A percentile compares a stretch with the other conserved stretches of the same genome.
Conservation (phyloP, 805 yeast genomes). For the Saturnispora halmiae region DNA sequence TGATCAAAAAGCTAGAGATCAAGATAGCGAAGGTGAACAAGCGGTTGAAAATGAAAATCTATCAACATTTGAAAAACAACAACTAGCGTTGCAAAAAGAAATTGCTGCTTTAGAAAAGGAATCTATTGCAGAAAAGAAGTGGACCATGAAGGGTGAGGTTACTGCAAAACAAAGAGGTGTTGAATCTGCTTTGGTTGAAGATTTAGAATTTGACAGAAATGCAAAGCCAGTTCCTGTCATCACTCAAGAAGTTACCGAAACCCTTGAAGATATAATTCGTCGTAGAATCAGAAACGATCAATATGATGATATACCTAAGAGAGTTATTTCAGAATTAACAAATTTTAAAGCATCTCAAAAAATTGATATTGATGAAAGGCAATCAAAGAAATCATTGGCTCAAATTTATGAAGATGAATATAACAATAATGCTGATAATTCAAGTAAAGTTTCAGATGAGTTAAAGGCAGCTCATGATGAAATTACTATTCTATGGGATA, state of each 20-base stretch:
- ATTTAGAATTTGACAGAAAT: constrained; percentile 81
- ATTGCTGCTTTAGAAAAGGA: constrained; percentile 76
- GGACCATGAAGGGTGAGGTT: constrained; percentile 95
- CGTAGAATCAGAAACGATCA: constrained; percentile 65
- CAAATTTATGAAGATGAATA: constrained; percentile 87
- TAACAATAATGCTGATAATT: constrained; percentile 30
- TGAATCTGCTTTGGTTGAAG: constrained; percentile 77
- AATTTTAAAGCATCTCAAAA: constrained; percentile 46
- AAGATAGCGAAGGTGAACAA: constrained; percentile 29
- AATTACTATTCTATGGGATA: constrained; percentile 53
- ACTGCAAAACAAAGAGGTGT: constrained; percentile 69
- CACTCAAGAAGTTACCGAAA: constrained; percentile 79
- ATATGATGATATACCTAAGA: constrained; percentile 77
- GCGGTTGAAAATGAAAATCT: constrained; percentile 28
- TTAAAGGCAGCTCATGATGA: constrained; percentile 69
- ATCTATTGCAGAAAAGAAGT: constrained; percentile 79
- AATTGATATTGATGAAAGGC: constrained; percentile 70
- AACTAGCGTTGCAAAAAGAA: constrained; percentile 63
- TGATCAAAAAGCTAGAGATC: constrained; percentile 14
- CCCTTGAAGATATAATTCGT: constrained; percentile 80
- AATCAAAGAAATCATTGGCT: constrained; percentile 81
- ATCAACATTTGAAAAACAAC: constrained; percentile 80
- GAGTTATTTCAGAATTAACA: constrained; percentile 58
- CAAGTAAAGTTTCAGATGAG: constrained; percentile 44
- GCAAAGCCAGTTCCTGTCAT: constrained; percentile 95